Conservation (phyloP, 495 filamentous ascomycete species). For the Talaromyces wortmannii region DNA sequence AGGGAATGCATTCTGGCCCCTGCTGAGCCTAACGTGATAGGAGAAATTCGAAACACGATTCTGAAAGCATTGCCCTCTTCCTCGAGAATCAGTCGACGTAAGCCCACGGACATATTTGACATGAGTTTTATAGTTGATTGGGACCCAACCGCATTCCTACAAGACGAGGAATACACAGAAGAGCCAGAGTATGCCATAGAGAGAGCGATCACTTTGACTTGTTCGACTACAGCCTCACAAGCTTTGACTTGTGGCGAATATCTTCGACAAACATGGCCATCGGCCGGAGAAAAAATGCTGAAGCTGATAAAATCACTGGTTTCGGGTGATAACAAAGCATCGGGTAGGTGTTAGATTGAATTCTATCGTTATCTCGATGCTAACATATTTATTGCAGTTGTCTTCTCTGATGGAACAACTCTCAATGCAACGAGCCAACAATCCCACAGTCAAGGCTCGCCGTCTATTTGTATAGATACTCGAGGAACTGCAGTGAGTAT, state of each 20-base stretch:
- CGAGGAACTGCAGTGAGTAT: slow-evolving; percentile 6
- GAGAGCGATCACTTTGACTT: slow-evolving; percentile 20
- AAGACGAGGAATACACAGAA: slow-evolving; percentile 13
- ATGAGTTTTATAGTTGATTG: slow-evolving; percentile 10
- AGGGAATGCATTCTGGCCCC: neutral
- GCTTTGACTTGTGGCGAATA: slow-evolving; percentile 20
- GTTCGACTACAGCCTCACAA: slow-evolving; percentile 17
- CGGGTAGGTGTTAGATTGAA: slow-evolving; percentile 5
- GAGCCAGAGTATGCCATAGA: slow-evolving; percentile 8
- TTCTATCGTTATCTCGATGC: neutral
- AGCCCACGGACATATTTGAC: neutral
- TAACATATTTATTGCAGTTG: neutral
- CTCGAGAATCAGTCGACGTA: neutral
- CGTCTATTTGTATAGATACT: neutral
- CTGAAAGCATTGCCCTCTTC: neutral
- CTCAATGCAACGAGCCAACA: neutral
- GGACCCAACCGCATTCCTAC: slow-evolving; percentile 16
- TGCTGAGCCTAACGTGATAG: neutral
- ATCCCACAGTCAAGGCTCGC: neutral
- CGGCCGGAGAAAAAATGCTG: slow-evolving; percentile 14
- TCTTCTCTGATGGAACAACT: neutral
- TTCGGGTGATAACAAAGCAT: slow-evolving; percentile 4
- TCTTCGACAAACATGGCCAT: slow-evolving; percentile 24
- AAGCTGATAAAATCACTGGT: slow-evolving; percentile 5
- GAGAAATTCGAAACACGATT: neutral